These are phyloP conservation scores for Pseudonitzschia delicatissima DNA, from an alignment of 108 stramenopile genomes.

Conservation along the genomic window DNA sequence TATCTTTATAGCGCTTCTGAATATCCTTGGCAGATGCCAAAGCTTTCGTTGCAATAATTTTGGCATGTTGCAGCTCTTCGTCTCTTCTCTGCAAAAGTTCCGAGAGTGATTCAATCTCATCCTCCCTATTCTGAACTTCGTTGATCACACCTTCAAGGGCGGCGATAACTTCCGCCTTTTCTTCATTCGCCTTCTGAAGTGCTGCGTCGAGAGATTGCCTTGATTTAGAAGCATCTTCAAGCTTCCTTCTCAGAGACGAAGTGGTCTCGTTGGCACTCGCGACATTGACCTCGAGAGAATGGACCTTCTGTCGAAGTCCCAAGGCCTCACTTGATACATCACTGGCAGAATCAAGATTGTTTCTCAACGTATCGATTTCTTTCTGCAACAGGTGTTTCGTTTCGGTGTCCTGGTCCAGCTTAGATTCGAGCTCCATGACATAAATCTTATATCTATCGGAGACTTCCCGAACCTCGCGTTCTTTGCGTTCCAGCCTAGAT, in stretches of 20 bases:
- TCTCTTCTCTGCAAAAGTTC: slow-evolving; percentile 42
- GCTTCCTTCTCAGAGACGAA: slow-evolving; percentile 20
- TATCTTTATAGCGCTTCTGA: slow-evolving; percentile 41
- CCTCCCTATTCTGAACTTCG: slow-evolving; percentile 53
- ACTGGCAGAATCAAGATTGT: slow-evolving; percentile 17
- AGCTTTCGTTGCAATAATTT: slow-evolving; percentile 57
- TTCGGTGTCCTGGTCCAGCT: slow-evolving; percentile 37
- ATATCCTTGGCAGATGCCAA: slow-evolving; percentile 53
- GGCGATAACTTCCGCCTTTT: slow-evolving; percentile 46
- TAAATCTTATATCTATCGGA: slow-evolving; percentile 41
- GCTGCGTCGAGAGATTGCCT: slow-evolving; percentile 29
- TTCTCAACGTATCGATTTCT: slow-evolving; percentile 36
- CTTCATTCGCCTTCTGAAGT: slow-evolving; percentile 28
- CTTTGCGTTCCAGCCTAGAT: slow-evolving; percentile 42
- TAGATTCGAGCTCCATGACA: slow-evolving; percentile 36
- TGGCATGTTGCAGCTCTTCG: slow-evolving; percentile 59
- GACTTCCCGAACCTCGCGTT: slow-evolving; percentile 39
- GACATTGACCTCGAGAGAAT: slow-evolving; percentile 23
- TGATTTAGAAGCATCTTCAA: slow-evolving; percentile 23
- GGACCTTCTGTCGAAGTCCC: slow-evolving; percentile 30
- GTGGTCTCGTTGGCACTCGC: slow-evolving; percentile 29
- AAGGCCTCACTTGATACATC: slow-evolving; percentile 30
- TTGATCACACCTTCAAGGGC: slow-evolving; percentile 56
- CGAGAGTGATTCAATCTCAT: slow-evolving; percentile 49
- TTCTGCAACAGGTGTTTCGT: slow-evolving; percentile 32